Conservation (phyloP, 805 yeast species). For the Ogataea populi-albae region DNA sequence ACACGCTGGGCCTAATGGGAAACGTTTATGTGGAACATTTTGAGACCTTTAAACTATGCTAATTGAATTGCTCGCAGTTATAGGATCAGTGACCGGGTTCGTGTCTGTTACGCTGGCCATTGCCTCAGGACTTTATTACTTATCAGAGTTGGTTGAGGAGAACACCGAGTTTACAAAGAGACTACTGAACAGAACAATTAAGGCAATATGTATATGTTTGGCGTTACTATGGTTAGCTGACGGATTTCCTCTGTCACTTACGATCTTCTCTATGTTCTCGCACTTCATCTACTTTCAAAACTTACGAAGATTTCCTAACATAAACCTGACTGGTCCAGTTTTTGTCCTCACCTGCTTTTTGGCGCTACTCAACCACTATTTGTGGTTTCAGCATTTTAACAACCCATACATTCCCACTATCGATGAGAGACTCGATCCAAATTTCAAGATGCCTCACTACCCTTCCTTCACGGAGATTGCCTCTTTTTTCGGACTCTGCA, state of each 20-base stretch:
- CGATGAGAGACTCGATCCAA: slow-evolving; percentile 53
- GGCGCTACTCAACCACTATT: slow-evolving; percentile 75
- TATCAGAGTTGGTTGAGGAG: slow-evolving; percentile 91
- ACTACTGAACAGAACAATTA: slow-evolving; percentile 61
- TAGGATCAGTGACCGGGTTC: slow-evolving; percentile 63
- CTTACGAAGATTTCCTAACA: slow-evolving; percentile 78
- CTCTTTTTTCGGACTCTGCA: slow-evolving; percentile 89
- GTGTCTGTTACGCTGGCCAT: slow-evolving; percentile 53
- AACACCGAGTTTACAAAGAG: slow-evolving; percentile 82
- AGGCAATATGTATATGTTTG: slow-evolving; percentile 52
- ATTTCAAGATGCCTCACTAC: slow-evolving; percentile 60
- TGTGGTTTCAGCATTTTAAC: slow-evolving; percentile 87
- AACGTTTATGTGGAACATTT: neutral
- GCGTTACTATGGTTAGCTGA: slow-evolving; percentile 67
- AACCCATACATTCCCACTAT: slow-evolving; percentile 71
- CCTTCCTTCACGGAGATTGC: slow-evolving; percentile 88
- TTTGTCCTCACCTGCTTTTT: slow-evolving; percentile 70
- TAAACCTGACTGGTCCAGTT: slow-evolving; percentile 65
- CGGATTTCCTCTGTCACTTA: slow-evolving; percentile 69
- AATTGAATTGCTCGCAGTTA: slow-evolving; percentile 53
- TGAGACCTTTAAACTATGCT: slow-evolving; percentile 41
- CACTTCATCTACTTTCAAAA: slow-evolving; percentile 76
- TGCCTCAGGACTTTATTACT: slow-evolving; percentile 90
- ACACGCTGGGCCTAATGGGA: neutral
- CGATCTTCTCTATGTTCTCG: slow-evolving; percentile 65